Base-by-base conservation (phyloP, 129 eudicot genomes). In the Gnaphalium uliginosum region DNA sequence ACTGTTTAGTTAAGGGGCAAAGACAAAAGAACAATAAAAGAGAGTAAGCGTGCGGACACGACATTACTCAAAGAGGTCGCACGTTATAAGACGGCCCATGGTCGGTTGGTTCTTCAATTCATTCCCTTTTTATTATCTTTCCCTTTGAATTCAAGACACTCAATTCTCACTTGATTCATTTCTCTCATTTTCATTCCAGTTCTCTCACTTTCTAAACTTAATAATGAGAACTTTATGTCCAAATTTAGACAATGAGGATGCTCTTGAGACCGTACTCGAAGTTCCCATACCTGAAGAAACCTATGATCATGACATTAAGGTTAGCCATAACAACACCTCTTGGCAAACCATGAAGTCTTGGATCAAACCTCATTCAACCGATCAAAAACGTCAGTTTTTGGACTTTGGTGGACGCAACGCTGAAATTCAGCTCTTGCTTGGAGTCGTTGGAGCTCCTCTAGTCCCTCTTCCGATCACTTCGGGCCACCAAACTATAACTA, bases 261-360 rank as follows among this genome's bases (percentile, higher is more conserved):
- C 68, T n/a, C 97, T 93, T 14, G 93, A 93, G 32, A 93, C 98
- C 2, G 98, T 93, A 8, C 91, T 93, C n/a, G 98, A 93, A 83
- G 92, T 93, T 19, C 98, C 98, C 14, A 85, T 93, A 17, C 98
- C 98, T 0, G 98, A 93, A 41, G 98, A 93, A 51, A 83, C 76
- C 62, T 79, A 84, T 43, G 80, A 83, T 66, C 27, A 66, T 56
- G 69, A 76, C n/a, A 41, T 74, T n/a, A 79, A 22, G 56, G 84
- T 81, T 64, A 72, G 71, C 2, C 68, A 79, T 69, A 79, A 65
- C 21, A 46, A 9, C 0, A 81, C 69, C 54, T 85, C 97, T 30
- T 87, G 98, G 98, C 84, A 84, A 39, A 80, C 78, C 74, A 78
- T 89, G 82, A 89, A 82, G 32, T 89, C 96, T 4, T 93, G 98